Evolutionary conservation across 306 rosid genomes (phyloP).

Genomic region (Amphicarpaea edgeworthii): DNA sequence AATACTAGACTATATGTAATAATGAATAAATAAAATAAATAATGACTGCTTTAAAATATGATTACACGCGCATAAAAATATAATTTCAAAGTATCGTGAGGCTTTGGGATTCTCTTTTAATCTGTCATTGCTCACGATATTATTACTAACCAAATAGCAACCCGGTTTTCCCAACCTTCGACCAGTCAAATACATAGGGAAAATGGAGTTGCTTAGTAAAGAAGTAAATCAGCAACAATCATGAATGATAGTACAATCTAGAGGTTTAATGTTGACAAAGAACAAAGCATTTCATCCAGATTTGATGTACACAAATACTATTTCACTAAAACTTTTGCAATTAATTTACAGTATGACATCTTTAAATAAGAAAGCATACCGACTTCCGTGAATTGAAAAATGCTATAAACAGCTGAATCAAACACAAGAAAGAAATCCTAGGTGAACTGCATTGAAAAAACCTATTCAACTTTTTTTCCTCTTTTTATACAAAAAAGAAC

Average conservation of each 20-base stretch:
- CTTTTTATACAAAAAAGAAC: constrained; percentile 12
- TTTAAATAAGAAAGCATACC: constrained; percentile 28
- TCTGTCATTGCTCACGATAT: too few relatives aligned
- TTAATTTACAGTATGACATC: constrained; percentile 22
- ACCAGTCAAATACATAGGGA: neutral
- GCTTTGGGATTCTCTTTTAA: too few relatives aligned
- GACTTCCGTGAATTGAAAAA: constrained; percentile 14
- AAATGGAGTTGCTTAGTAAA: constrained; percentile 22
- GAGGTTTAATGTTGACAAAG: constrained; percentile 19
- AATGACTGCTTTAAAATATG: too few relatives aligned
- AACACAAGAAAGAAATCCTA: constrained; percentile 26
- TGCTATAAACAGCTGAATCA: constrained; percentile 40
- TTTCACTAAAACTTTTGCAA: constrained; percentile 11
- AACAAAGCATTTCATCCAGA: constrained; percentile 20
- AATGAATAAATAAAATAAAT: too few relatives aligned
- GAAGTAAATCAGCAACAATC: constrained; percentile 8
- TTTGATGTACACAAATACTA: constrained; percentile 15
- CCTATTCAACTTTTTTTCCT: constrained; percentile 6
- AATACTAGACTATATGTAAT: too few relatives aligned
- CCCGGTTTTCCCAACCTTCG: neutral
- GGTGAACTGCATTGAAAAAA: constrained; percentile 23
- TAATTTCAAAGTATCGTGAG: too few relatives aligned
- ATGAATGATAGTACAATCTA: constrained; percentile 26
- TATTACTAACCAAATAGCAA: too few relatives aligned
- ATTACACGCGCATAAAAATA: too few relatives aligned